These are phyloP conservation scores for Agapanthus africanus DNA, from an alignment of 106 monocot species.

Conservation along the genomic window DNA sequence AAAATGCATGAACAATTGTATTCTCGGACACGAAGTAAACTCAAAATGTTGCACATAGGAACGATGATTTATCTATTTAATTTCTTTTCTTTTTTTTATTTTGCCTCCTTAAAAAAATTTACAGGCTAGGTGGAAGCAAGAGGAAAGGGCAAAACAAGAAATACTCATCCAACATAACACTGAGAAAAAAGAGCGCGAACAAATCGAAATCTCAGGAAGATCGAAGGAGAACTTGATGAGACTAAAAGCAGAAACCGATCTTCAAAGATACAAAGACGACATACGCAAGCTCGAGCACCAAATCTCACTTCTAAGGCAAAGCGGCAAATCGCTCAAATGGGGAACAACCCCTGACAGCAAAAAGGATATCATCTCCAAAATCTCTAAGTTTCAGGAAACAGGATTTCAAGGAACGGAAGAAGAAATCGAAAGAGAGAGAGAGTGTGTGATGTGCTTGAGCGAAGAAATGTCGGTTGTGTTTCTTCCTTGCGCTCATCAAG, in stretches of 20 bases:
- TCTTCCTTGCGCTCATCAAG: constrained; percentile 67
- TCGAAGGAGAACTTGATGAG: constrained; percentile 40
- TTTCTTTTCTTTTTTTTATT: no score
- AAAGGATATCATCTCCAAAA: constrained; percentile 9
- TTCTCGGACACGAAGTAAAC: not conserved
- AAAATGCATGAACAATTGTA: not conserved
- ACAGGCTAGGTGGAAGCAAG: constrained; percentile 51
- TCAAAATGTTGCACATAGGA: not conserved
- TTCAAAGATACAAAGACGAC: constrained; percentile 44
- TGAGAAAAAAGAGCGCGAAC: constrained; percentile 35
- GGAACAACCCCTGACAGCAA: constrained; percentile 14
- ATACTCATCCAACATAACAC: constrained; percentile 19
- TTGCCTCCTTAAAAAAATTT: no score
- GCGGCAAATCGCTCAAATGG: constrained; percentile 26
- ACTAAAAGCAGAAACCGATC: constrained; percentile 48
- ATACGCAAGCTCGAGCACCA: constrained; percentile 43
- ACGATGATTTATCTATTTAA: no score
- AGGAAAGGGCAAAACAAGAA: constrained; percentile 43
- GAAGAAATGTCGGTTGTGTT: constrained; percentile 69
- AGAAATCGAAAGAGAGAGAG: constrained; percentile 15
- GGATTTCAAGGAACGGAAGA: not conserved
- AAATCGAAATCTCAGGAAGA: constrained; percentile 41
- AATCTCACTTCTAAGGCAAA: constrained; percentile 35
- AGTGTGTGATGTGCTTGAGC: constrained; percentile 61
- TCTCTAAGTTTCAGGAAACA: not conserved